phyloP scores from a whole-genome alignment of 2,329 filamentous ascomycete species.

The Calonectria pauciramosa region DNA sequence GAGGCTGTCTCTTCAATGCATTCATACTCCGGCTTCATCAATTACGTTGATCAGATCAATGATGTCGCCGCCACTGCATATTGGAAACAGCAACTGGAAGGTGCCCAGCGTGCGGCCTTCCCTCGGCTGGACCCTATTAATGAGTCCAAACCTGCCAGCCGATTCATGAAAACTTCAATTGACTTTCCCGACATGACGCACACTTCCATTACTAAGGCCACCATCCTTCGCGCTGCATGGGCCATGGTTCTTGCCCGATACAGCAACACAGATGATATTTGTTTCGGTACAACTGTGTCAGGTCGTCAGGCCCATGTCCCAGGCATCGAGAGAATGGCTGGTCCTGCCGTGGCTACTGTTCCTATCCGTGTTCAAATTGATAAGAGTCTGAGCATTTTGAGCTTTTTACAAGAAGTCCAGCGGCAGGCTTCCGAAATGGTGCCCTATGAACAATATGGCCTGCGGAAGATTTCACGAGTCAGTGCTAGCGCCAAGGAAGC shows the following conservation, averaged over 20 bases:
- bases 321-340: conserved; percentile 38
- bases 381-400: conserved; percentile 47
- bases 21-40: neutral
- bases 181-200: neutral
- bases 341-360: conserved; percentile 50
- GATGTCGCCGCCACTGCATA: neutral
- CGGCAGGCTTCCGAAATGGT: conserved; percentile 28
- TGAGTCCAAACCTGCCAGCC: neutral
- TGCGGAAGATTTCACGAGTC: conserved; percentile 34
- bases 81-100: conserved; percentile 6
- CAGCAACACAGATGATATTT: conserved; percentile 1
- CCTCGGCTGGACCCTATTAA: neutral
- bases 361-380: conserved; percentile 39
- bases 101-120: conserved; percentile 3
- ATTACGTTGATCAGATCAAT: neutral
- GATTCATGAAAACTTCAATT: neutral
- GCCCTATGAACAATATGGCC: conserved; percentile 26
- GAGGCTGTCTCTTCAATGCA: neutral
- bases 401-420: conserved; percentile 56
- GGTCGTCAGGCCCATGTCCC: conserved; percentile 29
- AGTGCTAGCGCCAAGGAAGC: conserved; percentile 16
- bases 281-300: conserved; percentile 4
- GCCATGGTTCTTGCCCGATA: conserved; percentile 11
- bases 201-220: neutral
- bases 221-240: conserved; percentile 11